Conservation (phyloP, 441 rosid genomes). For the Eutrema salsugineum region DNA sequence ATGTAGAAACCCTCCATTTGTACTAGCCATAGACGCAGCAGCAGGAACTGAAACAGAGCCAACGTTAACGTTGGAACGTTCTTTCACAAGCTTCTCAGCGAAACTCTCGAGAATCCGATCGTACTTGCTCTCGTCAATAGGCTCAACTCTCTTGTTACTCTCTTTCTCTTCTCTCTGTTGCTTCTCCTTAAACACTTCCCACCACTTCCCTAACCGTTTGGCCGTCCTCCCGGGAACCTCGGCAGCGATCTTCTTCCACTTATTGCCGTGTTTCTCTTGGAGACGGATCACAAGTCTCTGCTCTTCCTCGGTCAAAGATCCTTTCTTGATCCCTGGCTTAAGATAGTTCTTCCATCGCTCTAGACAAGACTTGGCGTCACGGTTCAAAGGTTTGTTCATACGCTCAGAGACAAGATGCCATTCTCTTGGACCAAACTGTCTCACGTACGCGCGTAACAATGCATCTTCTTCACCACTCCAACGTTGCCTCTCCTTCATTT, state of each 20-base stretch:
- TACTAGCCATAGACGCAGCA: slow-evolving; percentile 55
- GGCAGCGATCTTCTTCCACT: slow-evolving; percentile 99
- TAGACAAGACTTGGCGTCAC: slow-evolving; percentile 94
- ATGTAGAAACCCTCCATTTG: slow-evolving; percentile 69
- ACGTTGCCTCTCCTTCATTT: slow-evolving; percentile 99
- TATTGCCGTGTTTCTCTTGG: slow-evolving; percentile 96
- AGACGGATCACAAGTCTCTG: slow-evolving; percentile 85
- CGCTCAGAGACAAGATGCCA: slow-evolving; percentile 98
- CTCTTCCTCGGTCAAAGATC: slow-evolving; percentile 91
- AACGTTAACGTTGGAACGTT: slow-evolving; percentile 40
- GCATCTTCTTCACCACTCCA: slow-evolving; percentile 99
- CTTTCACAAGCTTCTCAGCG: slow-evolving; percentile 94
- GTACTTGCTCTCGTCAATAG: slow-evolving; percentile 94
- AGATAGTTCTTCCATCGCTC: slow-evolving; percentile 98
- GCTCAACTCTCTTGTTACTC: slow-evolving; percentile 60
- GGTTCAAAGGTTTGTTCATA: slow-evolving; percentile 82
- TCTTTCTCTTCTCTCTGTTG: slow-evolving; percentile 90
- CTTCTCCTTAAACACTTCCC: slow-evolving; percentile 98
- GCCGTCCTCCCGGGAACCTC: slow-evolving; percentile 97
- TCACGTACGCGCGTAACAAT: slow-evolving; percentile 81
- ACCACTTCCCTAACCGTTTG: slow-evolving; percentile 96
- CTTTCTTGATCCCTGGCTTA: slow-evolving; percentile 98
- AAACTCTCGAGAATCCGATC: slow-evolving; percentile 86
- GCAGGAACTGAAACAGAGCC: slow-evolving; percentile 13
- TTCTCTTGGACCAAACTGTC: slow-evolving; percentile 94